phyloP scores from a whole-genome alignment of 768 basidiomycete genomes.

The Rhizopogon vinicolor region DNA sequence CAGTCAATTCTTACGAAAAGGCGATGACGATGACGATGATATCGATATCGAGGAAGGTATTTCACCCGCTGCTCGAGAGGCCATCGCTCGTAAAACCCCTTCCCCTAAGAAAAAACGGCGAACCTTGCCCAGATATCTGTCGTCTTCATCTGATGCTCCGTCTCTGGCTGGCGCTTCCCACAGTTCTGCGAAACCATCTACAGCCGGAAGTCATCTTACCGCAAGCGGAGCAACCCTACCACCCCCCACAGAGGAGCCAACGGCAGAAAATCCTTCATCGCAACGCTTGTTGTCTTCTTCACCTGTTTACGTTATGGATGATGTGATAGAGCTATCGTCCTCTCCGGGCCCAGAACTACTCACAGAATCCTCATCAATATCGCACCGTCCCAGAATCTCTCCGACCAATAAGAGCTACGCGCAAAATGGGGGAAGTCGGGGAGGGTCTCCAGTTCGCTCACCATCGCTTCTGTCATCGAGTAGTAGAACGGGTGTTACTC shows the following conservation, averaged over 20 bases:
- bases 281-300: conserved; percentile 14
- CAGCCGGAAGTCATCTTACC: no score
- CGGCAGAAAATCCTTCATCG: conserved; percentile 2
- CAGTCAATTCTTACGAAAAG: conserved; percentile 42
- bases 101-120: conserved; percentile 1
- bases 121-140: conserved; percentile 6
- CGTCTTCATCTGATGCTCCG: conserved; percentile 10
- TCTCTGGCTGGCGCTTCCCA: neutral
- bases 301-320: conserved; percentile 6
- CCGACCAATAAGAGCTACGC: neutral
- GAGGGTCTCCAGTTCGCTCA: conserved; percentile 14
- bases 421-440: neutral
- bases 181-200: neutral
- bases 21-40: conserved; percentile 51
- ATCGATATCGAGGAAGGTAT: conserved; percentile 48
- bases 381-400: neutral
- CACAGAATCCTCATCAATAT: neutral
- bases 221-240: neutral
- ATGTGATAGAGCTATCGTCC: conserved; percentile 29
- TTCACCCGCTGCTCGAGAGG: conserved; percentile 3
- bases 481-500: conserved; percentile 12
- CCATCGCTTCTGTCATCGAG: conserved; percentile 7
- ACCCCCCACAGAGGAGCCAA: neutral
- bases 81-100: conserved; percentile 3
- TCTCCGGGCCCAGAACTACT: conserved; percentile 11